Base-by-base conservation (phyloP, 2,329 filamentous ascomycete species). In the Aciculosporium take region DNA sequence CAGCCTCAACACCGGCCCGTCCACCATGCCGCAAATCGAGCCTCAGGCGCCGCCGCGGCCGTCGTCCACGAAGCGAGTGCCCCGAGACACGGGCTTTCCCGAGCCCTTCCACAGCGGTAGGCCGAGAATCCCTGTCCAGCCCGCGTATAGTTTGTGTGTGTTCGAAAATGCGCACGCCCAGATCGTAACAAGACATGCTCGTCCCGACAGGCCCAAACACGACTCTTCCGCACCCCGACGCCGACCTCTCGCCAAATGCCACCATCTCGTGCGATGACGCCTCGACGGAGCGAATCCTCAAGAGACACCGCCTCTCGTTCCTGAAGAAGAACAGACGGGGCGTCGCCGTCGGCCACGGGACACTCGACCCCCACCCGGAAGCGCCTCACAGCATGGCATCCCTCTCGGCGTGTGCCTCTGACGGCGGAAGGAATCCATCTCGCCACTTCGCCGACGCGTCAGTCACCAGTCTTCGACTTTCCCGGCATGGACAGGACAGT, bases 141-240 rank as follows among this genome's bases (percentile, higher is more conserved):
- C 4, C 17, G 10, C 9, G 17, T 10, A 20, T 13, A 4, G 20
- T 23, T 34, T 6, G 5, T 10, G 12, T 32, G 17, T 8, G 20
- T 25, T n/a, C 10, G 7, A 12, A 36, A 13, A 17, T 34, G 28
- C 13, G 33, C 10, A 7, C 7, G 10, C 30, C 15, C 9, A 7
- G 7, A 18, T 32, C 17, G 5, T 32, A 17, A 32, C 30, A 32
- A 32, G 15, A 17, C 8, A 15, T 21, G 7, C 10, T 21, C 5
- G 15, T 15, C 7, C 25, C 4, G 20, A 3, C 45, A 69, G 69
- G 56, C 35, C 64, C 68, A 46, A 80, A 77, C 50, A 81, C 76
- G 12, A 76, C 74, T 2, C 62, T 74, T 13, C 72, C 71, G 17
- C 75, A 80, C 45, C 76, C 76, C 18, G 74, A 77, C 15, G 76